Evolutionary conservation across 768 basidiomycete genomes (phyloP), one percentile per base, ranked within the genome.

Genomic region (Kwoniella shandongensis): DNA sequence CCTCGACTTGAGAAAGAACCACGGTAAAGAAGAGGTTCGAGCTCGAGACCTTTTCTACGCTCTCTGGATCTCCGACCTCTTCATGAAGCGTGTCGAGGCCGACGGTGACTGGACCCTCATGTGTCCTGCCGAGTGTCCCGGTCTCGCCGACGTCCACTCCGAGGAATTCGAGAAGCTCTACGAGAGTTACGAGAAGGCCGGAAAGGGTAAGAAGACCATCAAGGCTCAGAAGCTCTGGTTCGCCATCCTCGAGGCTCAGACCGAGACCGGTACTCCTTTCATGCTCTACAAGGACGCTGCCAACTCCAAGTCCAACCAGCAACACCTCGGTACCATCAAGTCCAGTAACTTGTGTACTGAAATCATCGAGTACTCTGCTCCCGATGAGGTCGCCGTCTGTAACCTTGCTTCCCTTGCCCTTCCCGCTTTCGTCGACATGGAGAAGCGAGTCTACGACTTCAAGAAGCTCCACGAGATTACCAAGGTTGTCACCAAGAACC

Each of bases 211-310:
- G 67, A 88, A 87, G 81, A 82, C 83, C 17, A 79, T 99, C 63
- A 85, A 90, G 42, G 96, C 96, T 2, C 96, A 98, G 78, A 97
- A 98, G 79, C 83, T 99, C 35, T 99, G 96, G 94, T 97, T 94
- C 75, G 91, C 92, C 30, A 86, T 98, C 65, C 80, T 98, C 38
- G 96, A 98, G 72, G 86, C 92, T 12, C 96, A 99, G 78, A 91
- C 94, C 66, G 94, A 99, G 80, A 99, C 96, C 0, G 96, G 96
- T 47, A 88, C 87, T n/a, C 96, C 96, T 0, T 99, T 97, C 81
- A 98, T 98, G 91, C 81, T 90, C 25, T 99, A 98, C 83, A 99
- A 99, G 80, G 94, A 98, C 72, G 83, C 91, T 38, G 87, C 88
- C 57, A 99, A 99, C 76, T 89, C 82, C 67, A 99, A 99, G 80